A percentile compares a stretch with the other conserved stretches of the same genome.
Evolutionary conservation across 257 asterid genomes (phyloP).

Genomic region (Penstemon barbatus): DNA sequence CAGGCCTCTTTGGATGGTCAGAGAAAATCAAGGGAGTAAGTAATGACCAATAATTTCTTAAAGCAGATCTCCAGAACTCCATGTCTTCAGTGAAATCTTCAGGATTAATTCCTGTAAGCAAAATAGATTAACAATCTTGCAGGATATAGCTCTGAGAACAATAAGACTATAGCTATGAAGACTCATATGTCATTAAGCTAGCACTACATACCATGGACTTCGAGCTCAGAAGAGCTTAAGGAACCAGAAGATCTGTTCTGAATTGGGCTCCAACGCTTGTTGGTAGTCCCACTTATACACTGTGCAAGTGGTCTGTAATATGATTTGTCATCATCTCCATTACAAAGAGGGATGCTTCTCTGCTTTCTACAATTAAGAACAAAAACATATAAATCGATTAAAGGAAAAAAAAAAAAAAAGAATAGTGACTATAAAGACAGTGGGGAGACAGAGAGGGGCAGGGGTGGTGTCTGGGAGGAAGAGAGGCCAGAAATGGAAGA

Average conservation of each 20-base stretch:
- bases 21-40: conserved; percentile 94
- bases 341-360: conserved; percentile 61
- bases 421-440: background rate
- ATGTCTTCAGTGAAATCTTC: conserved; percentile 74
- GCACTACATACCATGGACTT: conserved; percentile 61
- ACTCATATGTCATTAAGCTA: conserved; percentile 1
- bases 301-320: conserved; percentile 74
- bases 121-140: conserved; percentile 19
- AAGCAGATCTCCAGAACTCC: conserved; percentile 74
- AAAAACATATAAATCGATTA: conserved; percentile 17
- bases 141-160: conserved; percentile 14
- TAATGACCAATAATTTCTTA: conserved; percentile 86
- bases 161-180: conserved; percentile 9
- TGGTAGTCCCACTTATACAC: conserved; percentile 71
- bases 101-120: conserved; percentile 59
- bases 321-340: conserved; percentile 64
- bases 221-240: conserved; percentile 53
- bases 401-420: conserved; percentile 14
- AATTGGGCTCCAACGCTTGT: conserved; percentile 78
- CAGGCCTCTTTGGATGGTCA: conserved; percentile 96
- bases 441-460: background rate
- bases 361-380: conserved; percentile 41
- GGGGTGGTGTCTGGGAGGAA: background rate
- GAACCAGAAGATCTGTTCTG: conserved; percentile 59
- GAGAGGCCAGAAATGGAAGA: conserved; percentile 11